Percentiles rank a stretch among this genome's conserved stretches.
Evolutionary conservation across 1,284 basidiomycete species (phyloP).

Genomic region (Boletus albobrunnescens): DNA sequence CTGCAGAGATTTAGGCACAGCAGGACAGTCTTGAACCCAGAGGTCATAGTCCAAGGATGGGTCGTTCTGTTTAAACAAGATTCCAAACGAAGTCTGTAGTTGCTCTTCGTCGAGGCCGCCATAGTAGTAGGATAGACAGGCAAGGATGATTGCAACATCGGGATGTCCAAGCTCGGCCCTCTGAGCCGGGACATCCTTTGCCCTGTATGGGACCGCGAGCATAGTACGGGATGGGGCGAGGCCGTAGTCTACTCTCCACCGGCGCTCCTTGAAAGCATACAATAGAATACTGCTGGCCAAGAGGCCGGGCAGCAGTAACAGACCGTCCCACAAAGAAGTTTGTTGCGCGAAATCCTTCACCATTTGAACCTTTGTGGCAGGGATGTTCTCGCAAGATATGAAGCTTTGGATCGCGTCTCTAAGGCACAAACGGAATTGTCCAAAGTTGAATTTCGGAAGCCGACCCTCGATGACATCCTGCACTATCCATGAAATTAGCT

Average conservation of each 20-base stretch:
- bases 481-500: constrained; percentile 24
- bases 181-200: constrained; percentile 48
- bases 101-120: constrained; percentile 41
- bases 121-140: constrained; percentile 52
- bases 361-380: constrained; percentile 13
- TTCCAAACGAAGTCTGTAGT: constrained; percentile 38
- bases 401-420: constrained; percentile 21
- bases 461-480: constrained; percentile 27
- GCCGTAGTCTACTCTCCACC: constrained; percentile 55
- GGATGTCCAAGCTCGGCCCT: constrained; percentile 56
- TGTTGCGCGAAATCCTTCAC: constrained; percentile 16
- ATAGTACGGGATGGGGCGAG: constrained; percentile 42
- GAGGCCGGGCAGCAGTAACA: constrained; percentile 45
- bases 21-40: constrained; percentile 35
- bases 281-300: constrained; percentile 42
- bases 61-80: constrained; percentile 43
- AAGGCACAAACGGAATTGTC: constrained; percentile 15
- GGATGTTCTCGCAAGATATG: constrained; percentile 13
- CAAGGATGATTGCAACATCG: constrained; percentile 45
- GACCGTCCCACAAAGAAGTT: constrained; percentile 27
- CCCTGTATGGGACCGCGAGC: constrained; percentile 51
- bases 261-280: constrained; percentile 39
- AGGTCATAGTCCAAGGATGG: constrained; percentile 40
- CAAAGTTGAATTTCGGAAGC: constrained; percentile 20
- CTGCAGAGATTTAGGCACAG: constrained; percentile 32